Conservation (phyloP, 2,329 filamentous ascomycete genomes). For the Teratosphaeria destructans region DNA sequence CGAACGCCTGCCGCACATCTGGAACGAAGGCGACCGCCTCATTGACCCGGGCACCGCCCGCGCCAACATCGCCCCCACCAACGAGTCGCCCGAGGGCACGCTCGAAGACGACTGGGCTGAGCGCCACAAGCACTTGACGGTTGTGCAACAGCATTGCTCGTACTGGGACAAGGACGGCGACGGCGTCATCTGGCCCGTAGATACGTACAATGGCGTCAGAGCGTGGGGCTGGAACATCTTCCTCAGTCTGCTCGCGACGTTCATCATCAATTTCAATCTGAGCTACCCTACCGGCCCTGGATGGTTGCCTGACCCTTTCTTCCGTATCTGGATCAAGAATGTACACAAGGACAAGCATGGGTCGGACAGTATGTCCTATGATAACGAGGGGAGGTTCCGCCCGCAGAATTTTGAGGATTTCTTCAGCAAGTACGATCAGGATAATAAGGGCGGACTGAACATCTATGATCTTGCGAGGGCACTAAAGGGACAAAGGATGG, state of each 20-base stretch:
- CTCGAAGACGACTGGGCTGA: constrained; percentile 28
- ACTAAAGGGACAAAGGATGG: constrained; percentile 33
- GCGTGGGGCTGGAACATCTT: constrained; percentile 36
- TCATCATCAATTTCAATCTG: constrained; percentile 41
- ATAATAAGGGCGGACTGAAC: constrained; percentile 30
- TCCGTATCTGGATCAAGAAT: constrained; percentile 31
- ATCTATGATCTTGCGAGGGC: constrained; percentile 29
- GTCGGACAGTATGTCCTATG: constrained; percentile 33
- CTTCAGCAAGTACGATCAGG: constrained; percentile 36
- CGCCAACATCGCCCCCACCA: constrained; percentile 32
- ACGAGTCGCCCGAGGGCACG: constrained; percentile 33
- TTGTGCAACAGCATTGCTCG: constrained; percentile 44
- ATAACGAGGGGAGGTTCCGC: constrained; percentile 36
- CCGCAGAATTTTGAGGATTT: constrained; percentile 40
- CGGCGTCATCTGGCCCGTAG: constrained; percentile 43
- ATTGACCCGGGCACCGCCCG: constrained; percentile 29
- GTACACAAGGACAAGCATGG: constrained; percentile 37
- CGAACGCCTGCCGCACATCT: constrained; percentile 16
- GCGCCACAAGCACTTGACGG: constrained; percentile 31
- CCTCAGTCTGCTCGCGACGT: constrained; percentile 33
- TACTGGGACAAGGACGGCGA: constrained; percentile 39
- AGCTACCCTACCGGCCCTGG: constrained; percentile 37
- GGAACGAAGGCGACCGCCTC: constrained; percentile 11
- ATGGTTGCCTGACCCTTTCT: constrained; percentile 35
- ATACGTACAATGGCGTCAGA: constrained; percentile 41